Base-by-base conservation (phyloP, 2,329 filamentous ascomycete genomes). In the Akanthomyces uredinophilus region DNA sequence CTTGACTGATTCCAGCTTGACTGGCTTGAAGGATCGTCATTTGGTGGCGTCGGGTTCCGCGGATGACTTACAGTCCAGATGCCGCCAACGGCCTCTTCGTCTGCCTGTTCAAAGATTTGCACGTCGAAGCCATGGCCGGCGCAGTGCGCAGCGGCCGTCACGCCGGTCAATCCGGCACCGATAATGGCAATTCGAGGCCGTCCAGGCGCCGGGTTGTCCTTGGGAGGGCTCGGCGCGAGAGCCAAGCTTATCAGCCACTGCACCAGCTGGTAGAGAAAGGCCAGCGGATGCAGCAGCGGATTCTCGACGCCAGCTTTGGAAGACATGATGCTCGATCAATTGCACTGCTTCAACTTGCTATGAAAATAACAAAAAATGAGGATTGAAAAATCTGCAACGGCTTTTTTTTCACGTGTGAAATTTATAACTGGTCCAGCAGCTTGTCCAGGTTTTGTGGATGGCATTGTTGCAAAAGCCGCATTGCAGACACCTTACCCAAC, bases 51-150 rank as follows among this genome's bases (percentile, higher is more conserved):
- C 32, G 10, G 32, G 11, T 8, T 3, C 2, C 0, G 4, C 13
- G 29, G 39, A 22, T 32, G 16, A 72, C 84, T 71, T 75, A 89
- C 87, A 70, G 86, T 91, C 90, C 91, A 94, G 39, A 94, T 94
- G 0, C 91, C 91, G 18, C 90, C 90, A 0, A 96, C 73, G 27
- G 84, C 80, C 18, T 89, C 81, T 65, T 86, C 79, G 4, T 80
- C 74, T 1, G 89, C 88, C 8, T 85, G 84, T 71, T 96, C 91
- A 66, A 96, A 96, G 44, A 96, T 84, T 22, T 83, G 82, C 7
- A 92, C 88, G 65, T 95, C 90, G 67, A 94, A 94, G 50, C 91
- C 91, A 83, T 95, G 90, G 1, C 91, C 91, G 41, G 93, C 85
- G 70, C 90, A 92, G 72, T 96, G 91, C 1, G 90, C 86, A 0